A percentile compares a stretch with the other conserved stretches of the same genome.
phyloP scores from a whole-genome alignment of 208 protist genomes.

The Trypanosoma melophagium region DNA sequence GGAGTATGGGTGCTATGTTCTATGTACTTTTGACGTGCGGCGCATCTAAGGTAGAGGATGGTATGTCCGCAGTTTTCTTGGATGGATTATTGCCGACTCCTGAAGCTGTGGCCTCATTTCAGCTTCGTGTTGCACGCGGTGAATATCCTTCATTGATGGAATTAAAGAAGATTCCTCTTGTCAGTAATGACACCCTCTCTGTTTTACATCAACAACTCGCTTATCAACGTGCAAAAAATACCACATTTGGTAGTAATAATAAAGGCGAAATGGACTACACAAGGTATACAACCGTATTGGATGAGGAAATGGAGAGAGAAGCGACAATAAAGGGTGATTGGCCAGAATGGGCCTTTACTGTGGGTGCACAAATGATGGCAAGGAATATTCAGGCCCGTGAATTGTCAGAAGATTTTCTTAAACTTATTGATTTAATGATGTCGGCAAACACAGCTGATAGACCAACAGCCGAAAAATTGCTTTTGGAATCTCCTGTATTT shows the following conservation, averaged over 20 bases:
- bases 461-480: conserved; percentile 52
- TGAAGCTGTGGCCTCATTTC: neutral
- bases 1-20: conserved; percentile 35
- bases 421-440: conserved; percentile 62
- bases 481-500: conserved; percentile 47
- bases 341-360: conserved; percentile 12
- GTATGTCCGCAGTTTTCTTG: conserved; percentile 24
- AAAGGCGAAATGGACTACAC: conserved; percentile 1
- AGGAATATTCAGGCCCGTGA: conserved; percentile 3
- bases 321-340: neutral
- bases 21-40: conserved; percentile 34
- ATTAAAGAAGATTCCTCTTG: conserved; percentile 12
- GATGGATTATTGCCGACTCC: neutral
- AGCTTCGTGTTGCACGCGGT: conserved; percentile 20
- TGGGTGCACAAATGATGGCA: conserved; percentile 18
- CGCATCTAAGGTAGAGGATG: conserved; percentile 10
- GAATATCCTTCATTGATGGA: conserved; percentile 14
- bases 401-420: conserved; percentile 20
- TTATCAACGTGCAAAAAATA: neutral
- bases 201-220: neutral
- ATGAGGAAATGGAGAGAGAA: neutral
- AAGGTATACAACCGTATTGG: conserved; percentile 9
- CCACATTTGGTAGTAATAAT: neutral
- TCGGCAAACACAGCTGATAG: conserved; percentile 40
- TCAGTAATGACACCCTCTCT: conserved; percentile 1